These are phyloP conservation scores for Umbelopsis isabellina DNA, from an alignment of 192 early-diverging fungal genomes.

Conservation along the genomic window DNA sequence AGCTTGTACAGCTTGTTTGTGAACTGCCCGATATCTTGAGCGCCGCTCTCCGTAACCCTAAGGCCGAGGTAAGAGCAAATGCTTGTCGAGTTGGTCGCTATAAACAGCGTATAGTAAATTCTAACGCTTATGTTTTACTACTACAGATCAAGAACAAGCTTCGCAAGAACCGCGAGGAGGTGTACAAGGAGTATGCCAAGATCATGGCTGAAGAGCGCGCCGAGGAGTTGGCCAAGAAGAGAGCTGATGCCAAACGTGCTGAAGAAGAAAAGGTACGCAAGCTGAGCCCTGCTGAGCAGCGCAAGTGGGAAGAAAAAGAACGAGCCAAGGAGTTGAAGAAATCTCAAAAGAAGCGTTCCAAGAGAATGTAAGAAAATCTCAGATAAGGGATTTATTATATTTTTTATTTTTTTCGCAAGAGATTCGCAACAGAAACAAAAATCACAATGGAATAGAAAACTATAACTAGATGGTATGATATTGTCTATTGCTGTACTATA, in stretches of 20 bases:
- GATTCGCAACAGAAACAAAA: not conserved
- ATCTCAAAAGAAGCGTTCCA: constrained; percentile 59
- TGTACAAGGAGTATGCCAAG: constrained; percentile 66
- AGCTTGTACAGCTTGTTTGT: constrained; percentile 30
- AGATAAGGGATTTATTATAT: not conserved
- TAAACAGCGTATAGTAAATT: no score
- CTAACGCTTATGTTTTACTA: no score
- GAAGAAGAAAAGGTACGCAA: constrained; percentile 68
- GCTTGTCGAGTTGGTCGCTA: not conserved
- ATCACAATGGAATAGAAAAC: not conserved
- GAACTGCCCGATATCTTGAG: constrained; percentile 32
- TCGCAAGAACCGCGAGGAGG: constrained; percentile 65
- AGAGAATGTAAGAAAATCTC: constrained; percentile 45
- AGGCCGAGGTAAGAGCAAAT: constrained; percentile 48
- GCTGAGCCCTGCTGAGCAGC: constrained; percentile 77
- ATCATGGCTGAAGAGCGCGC: constrained; percentile 67
- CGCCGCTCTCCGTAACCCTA: constrained; percentile 30
- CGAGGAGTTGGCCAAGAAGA: constrained; percentile 67
- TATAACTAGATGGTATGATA: not conserved
- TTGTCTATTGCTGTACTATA: no score
- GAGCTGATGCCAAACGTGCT: constrained; percentile 67
- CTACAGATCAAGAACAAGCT: constrained; percentile 52
- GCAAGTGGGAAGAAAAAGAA: constrained; percentile 86
- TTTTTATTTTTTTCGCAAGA: not conserved
- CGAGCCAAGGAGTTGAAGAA: constrained; percentile 73